Conservation (phyloP, 2,329 filamentous ascomycete genomes). For the Ceratocystis destructans region DNA sequence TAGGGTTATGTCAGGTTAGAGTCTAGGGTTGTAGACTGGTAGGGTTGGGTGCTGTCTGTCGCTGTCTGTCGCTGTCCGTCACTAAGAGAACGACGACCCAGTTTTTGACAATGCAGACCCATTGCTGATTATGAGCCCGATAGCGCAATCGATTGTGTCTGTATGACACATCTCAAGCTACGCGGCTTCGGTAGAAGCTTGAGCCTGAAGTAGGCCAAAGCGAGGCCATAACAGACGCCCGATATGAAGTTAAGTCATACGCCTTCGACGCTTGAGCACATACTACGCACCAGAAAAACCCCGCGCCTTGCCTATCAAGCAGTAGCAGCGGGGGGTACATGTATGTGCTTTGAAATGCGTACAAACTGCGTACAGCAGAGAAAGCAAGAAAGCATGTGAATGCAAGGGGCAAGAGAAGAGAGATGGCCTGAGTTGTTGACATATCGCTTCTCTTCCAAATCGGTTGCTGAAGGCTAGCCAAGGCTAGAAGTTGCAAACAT, state of each 20-base stretch:
- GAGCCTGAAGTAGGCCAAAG: neutral
- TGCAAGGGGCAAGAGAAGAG: neutral
- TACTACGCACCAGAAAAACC: neutral
- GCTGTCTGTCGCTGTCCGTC: too few relatives aligned
- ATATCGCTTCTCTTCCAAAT: neutral
- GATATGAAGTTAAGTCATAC: neutral
- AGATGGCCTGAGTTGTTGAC: neutral
- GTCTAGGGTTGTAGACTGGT: neutral
- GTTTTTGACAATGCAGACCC: neutral
- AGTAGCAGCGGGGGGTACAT: neutral
- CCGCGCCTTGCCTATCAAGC: neutral
- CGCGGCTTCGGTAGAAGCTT: neutral
- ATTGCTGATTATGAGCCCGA: neutral
- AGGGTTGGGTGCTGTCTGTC: neutral
- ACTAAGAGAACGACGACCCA: neutral
- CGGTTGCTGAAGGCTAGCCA: neutral
- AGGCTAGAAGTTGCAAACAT: neutral
- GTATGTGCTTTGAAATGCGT: neutral
- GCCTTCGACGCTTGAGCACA: neutral
- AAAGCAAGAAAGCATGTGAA: neutral
- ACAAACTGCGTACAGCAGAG: neutral
- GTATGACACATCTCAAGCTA: slow-evolving; percentile 6
- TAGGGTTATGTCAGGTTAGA: neutral
- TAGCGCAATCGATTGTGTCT: neutral
- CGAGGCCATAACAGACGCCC: neutral